Conservation (phyloP, 2,329 filamentous ascomycete species). For the Tolypocladium inflatum region DNA sequence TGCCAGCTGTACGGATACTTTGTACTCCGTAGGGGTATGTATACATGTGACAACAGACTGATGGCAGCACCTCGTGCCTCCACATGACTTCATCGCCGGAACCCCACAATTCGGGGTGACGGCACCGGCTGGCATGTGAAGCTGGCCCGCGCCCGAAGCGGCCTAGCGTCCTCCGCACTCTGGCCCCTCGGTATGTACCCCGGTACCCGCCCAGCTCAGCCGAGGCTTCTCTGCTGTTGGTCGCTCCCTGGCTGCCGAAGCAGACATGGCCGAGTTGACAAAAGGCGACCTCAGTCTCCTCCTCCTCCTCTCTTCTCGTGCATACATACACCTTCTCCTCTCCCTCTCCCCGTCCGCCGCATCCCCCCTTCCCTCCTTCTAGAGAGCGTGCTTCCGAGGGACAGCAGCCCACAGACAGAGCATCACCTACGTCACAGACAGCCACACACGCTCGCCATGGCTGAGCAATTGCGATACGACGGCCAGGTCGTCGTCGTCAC, state of each 20-base stretch:
- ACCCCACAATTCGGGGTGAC: neutral
- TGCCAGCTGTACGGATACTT: no score
- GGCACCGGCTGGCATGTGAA: slow-evolving; percentile 18
- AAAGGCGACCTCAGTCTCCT: neutral
- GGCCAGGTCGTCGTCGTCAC: slow-evolving; percentile 78
- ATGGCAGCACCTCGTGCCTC: neutral
- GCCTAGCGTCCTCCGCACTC: slow-evolving; percentile 15
- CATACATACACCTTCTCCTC: neutral
- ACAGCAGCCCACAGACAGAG: neutral
- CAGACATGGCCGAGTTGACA: neutral
- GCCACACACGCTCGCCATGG: slow-evolving; percentile 37
- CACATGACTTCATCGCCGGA: slow-evolving; percentile 13
- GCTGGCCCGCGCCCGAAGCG: slow-evolving; percentile 7
- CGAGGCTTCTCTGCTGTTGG: slow-evolving; percentile 1
- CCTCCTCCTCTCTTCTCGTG: neutral
- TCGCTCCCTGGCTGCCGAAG: neutral
- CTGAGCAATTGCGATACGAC: slow-evolving; percentile 66
- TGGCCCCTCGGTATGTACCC: slow-evolving; percentile 21
- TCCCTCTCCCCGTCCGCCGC: neutral
- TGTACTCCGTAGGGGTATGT: neutral
- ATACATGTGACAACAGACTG: neutral
- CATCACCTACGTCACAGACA: slow-evolving; percentile 4
- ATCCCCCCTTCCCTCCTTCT: neutral
- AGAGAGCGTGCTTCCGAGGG: neutral
- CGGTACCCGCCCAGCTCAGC: slow-evolving; percentile 7